phyloP scores from a whole-genome alignment of 371 early-diverging fungal genomes.

The Coemansia sp. region DNA sequence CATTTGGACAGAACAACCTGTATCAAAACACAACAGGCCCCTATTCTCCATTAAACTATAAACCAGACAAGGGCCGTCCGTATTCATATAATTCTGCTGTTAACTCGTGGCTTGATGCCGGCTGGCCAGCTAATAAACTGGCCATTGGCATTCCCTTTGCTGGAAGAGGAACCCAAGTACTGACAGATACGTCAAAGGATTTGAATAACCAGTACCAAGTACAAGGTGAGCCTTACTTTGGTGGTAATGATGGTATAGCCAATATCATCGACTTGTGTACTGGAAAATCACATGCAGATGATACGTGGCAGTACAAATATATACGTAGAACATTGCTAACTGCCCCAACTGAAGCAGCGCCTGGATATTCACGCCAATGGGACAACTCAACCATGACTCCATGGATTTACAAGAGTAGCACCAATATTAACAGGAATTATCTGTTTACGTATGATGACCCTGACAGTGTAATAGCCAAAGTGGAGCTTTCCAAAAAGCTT shows the following conservation, averaged over 20 bases:
- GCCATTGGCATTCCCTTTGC: conserved; percentile 24
- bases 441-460: conserved; percentile 59
- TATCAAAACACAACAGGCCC: conserved; percentile 46
- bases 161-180: conserved; percentile 13
- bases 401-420: conserved; percentile 64
- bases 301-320: conserved; percentile 62
- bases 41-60: conserved; percentile 34
- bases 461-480: conserved; percentile 59
- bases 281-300: conserved; percentile 20
- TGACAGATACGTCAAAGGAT: conserved; percentile 14
- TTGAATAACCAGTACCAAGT: conserved; percentile 25
- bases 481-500: conserved; percentile 46
- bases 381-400: conserved; percentile 65
- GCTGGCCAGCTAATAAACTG: conserved; percentile 32
- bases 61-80: conserved; percentile 20
- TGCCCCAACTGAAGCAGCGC: conserved; percentile 52
- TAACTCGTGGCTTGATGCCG: conserved; percentile 37
- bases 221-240: not conserved
- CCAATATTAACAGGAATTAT: conserved; percentile 36
- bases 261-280: conserved; percentile 19
- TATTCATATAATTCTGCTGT: conserved; percentile 34
- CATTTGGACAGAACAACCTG: conserved; percentile 60
- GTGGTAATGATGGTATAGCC: no score
- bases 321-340: conserved; percentile 57
- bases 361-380: conserved; percentile 56